Percentiles rank a stretch among this genome's conserved stretches.
phyloP scores from a whole-genome alignment of 2,329 filamentous ascomycete genomes.

The Elsinoe australis region DNA sequence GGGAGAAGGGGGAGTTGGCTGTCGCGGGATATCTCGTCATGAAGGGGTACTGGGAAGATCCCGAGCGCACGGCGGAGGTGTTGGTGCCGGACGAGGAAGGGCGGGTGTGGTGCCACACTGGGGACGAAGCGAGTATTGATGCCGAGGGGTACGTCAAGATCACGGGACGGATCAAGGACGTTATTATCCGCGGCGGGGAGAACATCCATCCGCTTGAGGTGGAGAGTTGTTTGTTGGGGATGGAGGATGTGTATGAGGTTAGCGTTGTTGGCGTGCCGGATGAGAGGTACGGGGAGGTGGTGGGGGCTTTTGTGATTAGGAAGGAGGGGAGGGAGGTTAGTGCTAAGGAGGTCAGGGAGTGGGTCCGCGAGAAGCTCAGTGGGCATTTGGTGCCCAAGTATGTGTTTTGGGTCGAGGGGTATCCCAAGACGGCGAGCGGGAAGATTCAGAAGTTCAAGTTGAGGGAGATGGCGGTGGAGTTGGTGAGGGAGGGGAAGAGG shows the following conservation, averaged over 20 bases:
- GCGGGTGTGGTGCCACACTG: slow-evolving; percentile 78
- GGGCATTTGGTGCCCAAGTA: slow-evolving; percentile 77
- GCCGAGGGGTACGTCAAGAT: slow-evolving; percentile 76
- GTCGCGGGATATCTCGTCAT: slow-evolving; percentile 81
- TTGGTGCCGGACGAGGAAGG: slow-evolving; percentile 52
- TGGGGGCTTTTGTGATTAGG: slow-evolving; percentile 72
- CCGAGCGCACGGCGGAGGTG: slow-evolving; percentile 59
- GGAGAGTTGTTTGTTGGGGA: slow-evolving; percentile 75
- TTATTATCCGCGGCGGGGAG: slow-evolving; percentile 91
- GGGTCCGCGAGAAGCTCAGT: slow-evolving; percentile 63
- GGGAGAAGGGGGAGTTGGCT: slow-evolving; percentile 69
- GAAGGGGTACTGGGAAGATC: slow-evolving; percentile 82
- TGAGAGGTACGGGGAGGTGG: slow-evolving; percentile 73
- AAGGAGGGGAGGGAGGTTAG: slow-evolving; percentile 42
- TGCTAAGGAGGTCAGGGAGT: slow-evolving; percentile 55
- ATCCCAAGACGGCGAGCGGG: slow-evolving; percentile 89
- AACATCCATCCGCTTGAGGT: slow-evolving; percentile 94
- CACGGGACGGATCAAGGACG: slow-evolving; percentile 85
- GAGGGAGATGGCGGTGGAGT: slow-evolving; percentile 53
- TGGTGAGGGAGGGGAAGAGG: slow-evolving; percentile 38
- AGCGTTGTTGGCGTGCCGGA: slow-evolving; percentile 81
- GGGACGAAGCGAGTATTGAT: slow-evolving; percentile 86
- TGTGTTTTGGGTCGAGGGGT: slow-evolving; percentile 79
- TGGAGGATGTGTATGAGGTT: slow-evolving; percentile 63
- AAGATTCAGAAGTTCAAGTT: slow-evolving; percentile 96